These are phyloP conservation scores for Cyberlindnera nakhonratchasimensis DNA, from an alignment of 805 yeast species.

Conservation along the genomic window DNA sequence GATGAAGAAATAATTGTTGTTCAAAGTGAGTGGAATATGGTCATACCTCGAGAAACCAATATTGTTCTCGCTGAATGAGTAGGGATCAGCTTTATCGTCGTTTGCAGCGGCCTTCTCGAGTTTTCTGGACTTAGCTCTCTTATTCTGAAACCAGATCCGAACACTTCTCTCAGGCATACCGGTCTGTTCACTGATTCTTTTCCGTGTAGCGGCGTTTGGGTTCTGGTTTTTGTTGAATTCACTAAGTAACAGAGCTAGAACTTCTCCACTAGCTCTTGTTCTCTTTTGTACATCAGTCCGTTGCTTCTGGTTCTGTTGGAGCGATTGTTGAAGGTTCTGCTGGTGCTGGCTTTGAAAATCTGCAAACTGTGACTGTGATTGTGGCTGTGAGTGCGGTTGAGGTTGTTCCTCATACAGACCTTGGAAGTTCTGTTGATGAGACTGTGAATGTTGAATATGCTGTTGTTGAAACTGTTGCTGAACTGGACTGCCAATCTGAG, in stretches of 20 bases:
- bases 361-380: constrained; percentile 11
- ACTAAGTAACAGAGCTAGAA: constrained; percentile 57
- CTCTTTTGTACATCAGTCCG: constrained; percentile 39
- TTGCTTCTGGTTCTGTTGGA: constrained; percentile 3
- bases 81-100: constrained; percentile 19
- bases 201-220: constrained; percentile 70
- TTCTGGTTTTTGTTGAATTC: constrained; percentile 73
- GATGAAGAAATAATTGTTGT: constrained; percentile 64
- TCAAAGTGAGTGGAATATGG: constrained; percentile 49
- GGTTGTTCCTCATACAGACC: background rate
- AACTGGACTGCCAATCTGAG: constrained; percentile 2
- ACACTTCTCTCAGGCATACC: constrained; percentile 87
- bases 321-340: constrained; percentile 4
- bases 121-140: constrained; percentile 76
- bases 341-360: constrained; percentile 5
- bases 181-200: constrained; percentile 64
- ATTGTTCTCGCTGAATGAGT: constrained; percentile 8
- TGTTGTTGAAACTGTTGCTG: constrained; percentile 6
- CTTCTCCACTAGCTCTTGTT: constrained; percentile 78
- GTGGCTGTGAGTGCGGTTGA: constrained; percentile 8
- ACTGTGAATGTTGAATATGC: constrained; percentile 4
- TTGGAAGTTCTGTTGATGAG: constrained; percentile 8
- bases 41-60: constrained; percentile 32
- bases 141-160: constrained; percentile 89
- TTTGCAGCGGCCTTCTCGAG: constrained; percentile 45